A percentile compares a stretch with the other conserved stretches of the same genome.
Evolutionary conservation across 805 yeast species (phyloP).

Genomic region (Candida peoriensis): DNA sequence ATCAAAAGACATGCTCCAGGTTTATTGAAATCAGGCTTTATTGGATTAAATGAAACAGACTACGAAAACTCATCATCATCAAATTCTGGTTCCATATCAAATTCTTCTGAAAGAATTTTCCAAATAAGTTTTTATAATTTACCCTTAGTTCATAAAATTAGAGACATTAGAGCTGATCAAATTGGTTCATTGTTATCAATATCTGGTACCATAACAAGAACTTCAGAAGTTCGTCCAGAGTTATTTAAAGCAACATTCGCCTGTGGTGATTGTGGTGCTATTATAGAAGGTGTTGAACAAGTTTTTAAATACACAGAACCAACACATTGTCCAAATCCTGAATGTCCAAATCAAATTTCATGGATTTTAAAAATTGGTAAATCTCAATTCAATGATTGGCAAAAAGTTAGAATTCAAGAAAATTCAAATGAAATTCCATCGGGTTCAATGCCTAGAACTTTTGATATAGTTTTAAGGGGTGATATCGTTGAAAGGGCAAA

Average conservation of each 20-base stretch:
- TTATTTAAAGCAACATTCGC: conserved; percentile 79
- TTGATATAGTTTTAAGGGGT: conserved; percentile 89
- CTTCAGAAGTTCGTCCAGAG: conserved; percentile 96
- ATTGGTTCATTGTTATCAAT: conserved; percentile 82
- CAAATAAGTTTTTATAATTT: conserved; percentile 86
- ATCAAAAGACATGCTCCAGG: conserved; percentile 74
- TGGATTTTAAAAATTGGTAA: conserved; percentile 84
- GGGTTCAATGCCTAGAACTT: conserved; percentile 97
- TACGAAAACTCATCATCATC: conserved; percentile 35
- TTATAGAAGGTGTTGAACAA: conserved; percentile 88
- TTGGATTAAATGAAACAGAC: conserved; percentile 25
- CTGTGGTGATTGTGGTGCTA: conserved; percentile 83
- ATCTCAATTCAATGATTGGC: conserved; percentile 94
- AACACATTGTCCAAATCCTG: conserved; percentile 80
- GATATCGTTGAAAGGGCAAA: conserved; percentile 94
- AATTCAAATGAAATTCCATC: conserved; percentile 96
- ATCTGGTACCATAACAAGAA: conserved; percentile 93
- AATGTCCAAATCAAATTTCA: conserved; percentile 78
- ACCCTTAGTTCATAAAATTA: conserved; percentile 75
- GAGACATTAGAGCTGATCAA: conserved; percentile 86
- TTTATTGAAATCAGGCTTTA: conserved; percentile 44
- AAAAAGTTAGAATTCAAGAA: conserved; percentile 90
- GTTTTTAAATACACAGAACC: conserved; percentile 93
- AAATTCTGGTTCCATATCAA: conserved; percentile 30
- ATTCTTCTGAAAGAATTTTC: conserved; percentile 62